Base-by-base conservation (phyloP, 2,329 filamentous ascomycete species). In the Tetracladium maxilliforme region DNA sequence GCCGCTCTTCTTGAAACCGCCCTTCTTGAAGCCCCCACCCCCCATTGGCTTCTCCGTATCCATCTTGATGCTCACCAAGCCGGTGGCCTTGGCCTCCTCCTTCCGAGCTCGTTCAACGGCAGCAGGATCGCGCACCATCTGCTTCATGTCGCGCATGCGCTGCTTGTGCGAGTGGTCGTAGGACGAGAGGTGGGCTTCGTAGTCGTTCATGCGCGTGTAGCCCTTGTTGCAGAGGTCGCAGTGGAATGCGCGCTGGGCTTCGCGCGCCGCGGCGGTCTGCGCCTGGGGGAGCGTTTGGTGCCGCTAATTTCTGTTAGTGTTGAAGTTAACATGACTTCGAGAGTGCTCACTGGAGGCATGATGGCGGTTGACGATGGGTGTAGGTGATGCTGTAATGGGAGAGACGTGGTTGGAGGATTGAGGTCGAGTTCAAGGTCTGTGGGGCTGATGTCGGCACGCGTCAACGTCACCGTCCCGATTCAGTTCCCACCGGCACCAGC, bases 81-180 rank as follows among this genome's bases (percentile, higher is more conserved):
- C 72, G 14, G 44, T 41, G 24, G 72, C 71, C 44, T 76, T 77
- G 26, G 72, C 72, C 44, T 82, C 74, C 17, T 71, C 69, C 39
- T 70, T 71, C n/a, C 73, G 60, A 3, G 76, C 71, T 37, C 71
- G 69, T 13, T 62, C 66, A 10, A 61, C 64, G 14, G 70, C 72
- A 27, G 62, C 64, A 2, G 78, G 72, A 36, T 83, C 75, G 37
- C 75, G 71, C 16, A 78, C 73, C 60, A 86, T 76, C 41, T 79
- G 73, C 52, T 83, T 83, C 79, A 87, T 84, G 41, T 90, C 80
- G 51, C 82, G 81, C 30, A 86, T 67, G 24, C 81, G 77, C 56
- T 92, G 84, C 48, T 84, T 86, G 52, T 98, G 90, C 40, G 81
- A 80, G 53, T 98, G 90, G 46, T 95, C 90, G 51, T 95, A 95